A percentile compares a stretch with the other conserved stretches of the same genome.
Conservation (phyloP, 148 eudicot genomes). For the Camellia granthamiana region DNA sequence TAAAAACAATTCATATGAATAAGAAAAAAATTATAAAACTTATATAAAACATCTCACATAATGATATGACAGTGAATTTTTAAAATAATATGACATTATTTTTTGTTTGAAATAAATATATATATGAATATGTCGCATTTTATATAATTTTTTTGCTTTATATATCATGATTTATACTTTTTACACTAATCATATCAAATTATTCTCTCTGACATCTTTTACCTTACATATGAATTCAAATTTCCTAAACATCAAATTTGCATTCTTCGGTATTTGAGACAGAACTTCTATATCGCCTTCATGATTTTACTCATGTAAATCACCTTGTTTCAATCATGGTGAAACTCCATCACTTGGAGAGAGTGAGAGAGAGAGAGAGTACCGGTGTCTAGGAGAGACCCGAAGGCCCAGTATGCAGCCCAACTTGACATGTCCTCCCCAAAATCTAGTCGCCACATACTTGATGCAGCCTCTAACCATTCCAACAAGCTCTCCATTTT, state of each 20-base stretch:
- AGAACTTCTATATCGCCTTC: neutral
- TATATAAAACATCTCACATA: too few relatives aligned
- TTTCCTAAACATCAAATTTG: too few relatives aligned
- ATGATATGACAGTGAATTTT: too few relatives aligned
- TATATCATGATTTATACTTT: neutral
- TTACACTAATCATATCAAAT: neutral
- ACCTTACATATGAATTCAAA: neutral
- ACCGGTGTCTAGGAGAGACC: conserved; percentile 16
- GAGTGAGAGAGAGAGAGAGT: conserved; percentile 11
- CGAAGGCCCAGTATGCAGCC: conserved; percentile 20
- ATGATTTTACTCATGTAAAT: neutral
- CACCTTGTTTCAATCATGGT: neutral
- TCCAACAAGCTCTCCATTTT: conserved; percentile 14
- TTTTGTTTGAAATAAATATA: too few relatives aligned
- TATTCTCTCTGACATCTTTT: neutral
- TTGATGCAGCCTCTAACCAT: conserved; percentile 17
- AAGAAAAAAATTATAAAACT: too few relatives aligned
- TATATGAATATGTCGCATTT: neutral
- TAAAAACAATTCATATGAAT: too few relatives aligned
- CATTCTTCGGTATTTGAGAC: too few relatives aligned
- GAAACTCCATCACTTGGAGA: neutral
- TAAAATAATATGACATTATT: too few relatives aligned
- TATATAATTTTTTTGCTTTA: neutral
- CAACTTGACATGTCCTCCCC: conserved; percentile 11
- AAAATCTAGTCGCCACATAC: conserved; percentile 15